These are phyloP conservation scores for Maudiozyma barnettii DNA, from an alignment of 805 yeast genomes.

Conservation along the genomic window DNA sequence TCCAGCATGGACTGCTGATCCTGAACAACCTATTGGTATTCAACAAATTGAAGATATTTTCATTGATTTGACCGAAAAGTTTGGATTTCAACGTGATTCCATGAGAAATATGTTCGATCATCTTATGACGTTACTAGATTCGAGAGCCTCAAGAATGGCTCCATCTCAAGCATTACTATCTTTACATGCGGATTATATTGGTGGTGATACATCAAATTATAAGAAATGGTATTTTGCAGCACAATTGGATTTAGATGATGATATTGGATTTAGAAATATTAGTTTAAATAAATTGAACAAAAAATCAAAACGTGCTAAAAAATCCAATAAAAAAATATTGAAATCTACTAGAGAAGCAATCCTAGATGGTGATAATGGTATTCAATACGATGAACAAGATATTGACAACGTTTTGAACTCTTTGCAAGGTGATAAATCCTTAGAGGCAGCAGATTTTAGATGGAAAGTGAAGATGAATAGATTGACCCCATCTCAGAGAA, in stretches of 20 bases:
- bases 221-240: slow-evolving; percentile 90
- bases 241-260: slow-evolving; percentile 65
- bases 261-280: slow-evolving; percentile 46
- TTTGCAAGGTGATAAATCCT: slow-evolving; percentile 72
- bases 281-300: slow-evolving; percentile 62
- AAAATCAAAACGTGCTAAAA: slow-evolving; percentile 75
- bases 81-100: slow-evolving; percentile 86
- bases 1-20: slow-evolving; percentile 98
- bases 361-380: background rate
- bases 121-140: slow-evolving; percentile 74
- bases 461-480: slow-evolving; percentile 62
- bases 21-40: slow-evolving; percentile 70
- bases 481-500: slow-evolving; percentile 46
- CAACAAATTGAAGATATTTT: slow-evolving; percentile 82
- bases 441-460: slow-evolving; percentile 77
- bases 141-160: slow-evolving; percentile 79
- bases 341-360: slow-evolving; percentile 35
- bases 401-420: slow-evolving; percentile 50
- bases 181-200: slow-evolving; percentile 78
- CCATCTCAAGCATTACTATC: slow-evolving; percentile 77
- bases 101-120: slow-evolving; percentile 87
- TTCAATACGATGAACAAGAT: slow-evolving; percentile 31
- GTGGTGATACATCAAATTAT: slow-evolving; percentile 80
- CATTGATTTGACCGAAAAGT: slow-evolving; percentile 70
- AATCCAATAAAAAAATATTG: slow-evolving; percentile 54